Evolutionary conservation across 208 protist species (phyloP).

Genomic region (Crithidia sp.): DNA sequence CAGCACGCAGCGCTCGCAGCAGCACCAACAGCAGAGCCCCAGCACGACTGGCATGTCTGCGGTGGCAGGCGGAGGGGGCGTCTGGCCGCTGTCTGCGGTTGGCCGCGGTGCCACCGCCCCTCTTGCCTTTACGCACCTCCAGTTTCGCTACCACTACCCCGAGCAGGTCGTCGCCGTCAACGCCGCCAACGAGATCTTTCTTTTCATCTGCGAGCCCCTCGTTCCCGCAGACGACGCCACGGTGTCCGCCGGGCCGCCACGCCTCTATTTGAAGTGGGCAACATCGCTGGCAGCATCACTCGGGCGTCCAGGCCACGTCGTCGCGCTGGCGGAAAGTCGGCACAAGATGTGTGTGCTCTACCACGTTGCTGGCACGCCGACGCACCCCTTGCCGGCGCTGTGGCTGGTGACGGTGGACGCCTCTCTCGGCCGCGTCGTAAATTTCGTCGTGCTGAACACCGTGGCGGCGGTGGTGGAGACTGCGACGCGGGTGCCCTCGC

Average conservation of each 20-base stretch:
- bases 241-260: neutral
- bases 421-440: conserved; percentile 51
- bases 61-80: neutral
- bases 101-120: conserved; percentile 3
- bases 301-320: conserved; percentile 39
- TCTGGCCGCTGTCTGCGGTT: conserved; percentile 25
- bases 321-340: conserved; percentile 53
- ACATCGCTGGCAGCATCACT: conserved; percentile 62
- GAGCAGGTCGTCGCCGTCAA: conserved; percentile 59
- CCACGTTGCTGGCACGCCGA: conserved; percentile 38
- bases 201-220: conserved; percentile 48
- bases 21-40: neutral
- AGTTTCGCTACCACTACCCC: conserved; percentile 45
- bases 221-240: neutral
- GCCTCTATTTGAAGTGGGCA: conserved; percentile 46
- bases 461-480: conserved; percentile 51
- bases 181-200: conserved; percentile 57
- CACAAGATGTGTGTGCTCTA: conserved; percentile 58
- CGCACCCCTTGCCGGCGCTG: conserved; percentile 41
- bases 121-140: conserved; percentile 55
- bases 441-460: conserved; percentile 66
- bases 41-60: neutral
- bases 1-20: neutral
- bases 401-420: conserved; percentile 65
- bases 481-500: conserved; percentile 42